Conservation (phyloP, 176 grass and related monocot genomes). For the Bromus sterilis region DNA sequence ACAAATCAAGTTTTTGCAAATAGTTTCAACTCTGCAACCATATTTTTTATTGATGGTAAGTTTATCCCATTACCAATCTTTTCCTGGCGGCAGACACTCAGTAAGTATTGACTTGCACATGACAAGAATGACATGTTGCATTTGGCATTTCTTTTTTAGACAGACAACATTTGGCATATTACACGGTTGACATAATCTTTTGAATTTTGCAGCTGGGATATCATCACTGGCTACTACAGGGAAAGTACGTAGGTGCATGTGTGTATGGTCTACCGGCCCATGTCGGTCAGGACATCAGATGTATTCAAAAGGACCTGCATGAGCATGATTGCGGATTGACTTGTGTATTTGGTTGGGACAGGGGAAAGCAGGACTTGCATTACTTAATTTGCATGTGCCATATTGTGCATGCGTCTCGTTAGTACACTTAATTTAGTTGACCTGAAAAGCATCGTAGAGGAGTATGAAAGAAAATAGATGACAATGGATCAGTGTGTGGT, state of each 20-base stretch:
- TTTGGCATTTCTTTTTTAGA: too few relatives aligned
- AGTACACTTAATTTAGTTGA: background rate
- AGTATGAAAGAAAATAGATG: too few relatives aligned
- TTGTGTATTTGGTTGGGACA: background rate
- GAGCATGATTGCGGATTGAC: background rate
- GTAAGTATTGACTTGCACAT: background rate
- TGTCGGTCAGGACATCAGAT: background rate
- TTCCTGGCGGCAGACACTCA: too few relatives aligned
- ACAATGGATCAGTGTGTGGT: too few relatives aligned
- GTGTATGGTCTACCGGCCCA: background rate
- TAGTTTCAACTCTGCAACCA: background rate
- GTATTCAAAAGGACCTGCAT: background rate
- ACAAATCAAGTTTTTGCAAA: background rate
- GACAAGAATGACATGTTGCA: background rate
- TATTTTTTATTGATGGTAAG: background rate
- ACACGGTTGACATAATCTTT: background rate
- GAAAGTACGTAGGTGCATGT: background rate
- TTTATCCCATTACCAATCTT: background rate
- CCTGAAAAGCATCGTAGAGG: too few relatives aligned
- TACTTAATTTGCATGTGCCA: background rate
- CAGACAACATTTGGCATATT: too few relatives aligned
- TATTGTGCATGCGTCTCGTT: background rate
- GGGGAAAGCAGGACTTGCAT: background rate
- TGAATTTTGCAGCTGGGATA: background rate
- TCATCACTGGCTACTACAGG: background rate